Evolutionary conservation across 2,329 filamentous ascomycete genomes (phyloP), one percentile per base, ranked within the genome.

Genomic region (Phoma herbarum): DNA sequence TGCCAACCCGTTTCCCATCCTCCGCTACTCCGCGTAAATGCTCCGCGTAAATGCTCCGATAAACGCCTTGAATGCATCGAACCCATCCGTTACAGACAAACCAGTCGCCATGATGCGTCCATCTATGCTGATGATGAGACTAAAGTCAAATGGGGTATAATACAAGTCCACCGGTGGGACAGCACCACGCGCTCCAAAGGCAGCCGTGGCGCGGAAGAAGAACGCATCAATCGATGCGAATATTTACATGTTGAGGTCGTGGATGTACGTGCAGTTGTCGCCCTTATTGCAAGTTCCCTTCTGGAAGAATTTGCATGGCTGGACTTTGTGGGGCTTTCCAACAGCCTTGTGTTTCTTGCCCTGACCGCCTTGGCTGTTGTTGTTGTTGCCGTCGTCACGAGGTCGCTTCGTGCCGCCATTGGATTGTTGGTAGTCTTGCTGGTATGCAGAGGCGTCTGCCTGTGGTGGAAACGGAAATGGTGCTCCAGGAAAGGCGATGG

Each of bases 241-340:
- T 12, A 41, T 31, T 39, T 54, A 68, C 44, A 61, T 58, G 60
- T 67, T 66, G 12, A 62, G 28, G 50, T 90, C 88, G 70, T 92
- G 90, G 55, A 89, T 83, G 75, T 89, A 92, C 2, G 89, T 91
- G 78, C 90, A 92, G 68, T 87, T 87, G 33, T 89, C 88, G 22
- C 90, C 90, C 72, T 91, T 88, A 7, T 85, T 86, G 77, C 90
- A 92, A 71, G 88, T 88, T 14, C 89, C 89, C 71, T 90, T 85
- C 57, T 85, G 83, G 81, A 83, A 92, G 74, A 91, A 92, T 20
- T 84, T 84, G 74, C 90, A 92, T 5, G 88, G 83, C 69, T 75
- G 64, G 7, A 78, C 72, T 52, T 77, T 78, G 63, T 77, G 74
- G 9, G 75, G 75, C 22, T 69, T 64, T n/a, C 70, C 62, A 23